phyloP scores from a whole-genome alignment of 225 moss, liverwort and hornwort species.

The Sphagnum contortum region DNA sequence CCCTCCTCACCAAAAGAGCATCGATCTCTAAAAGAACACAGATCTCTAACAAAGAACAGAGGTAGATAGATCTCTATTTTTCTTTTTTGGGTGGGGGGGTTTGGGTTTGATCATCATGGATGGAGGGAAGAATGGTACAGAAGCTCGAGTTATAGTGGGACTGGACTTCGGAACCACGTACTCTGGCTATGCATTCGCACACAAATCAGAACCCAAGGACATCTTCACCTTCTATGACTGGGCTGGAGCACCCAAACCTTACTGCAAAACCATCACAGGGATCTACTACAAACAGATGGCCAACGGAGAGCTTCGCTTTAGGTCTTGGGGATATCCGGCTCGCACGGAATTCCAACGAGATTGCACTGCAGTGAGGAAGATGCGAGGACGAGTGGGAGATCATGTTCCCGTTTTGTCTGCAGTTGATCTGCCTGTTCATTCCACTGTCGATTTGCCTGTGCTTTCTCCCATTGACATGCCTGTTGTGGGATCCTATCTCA shows the following conservation, averaged over 20 bases:
- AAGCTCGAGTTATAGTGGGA: slow-evolving; percentile 31
- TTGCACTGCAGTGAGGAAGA: background rate
- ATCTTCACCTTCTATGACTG: slow-evolving; percentile 14
- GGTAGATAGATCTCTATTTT: too few relatives aligned
- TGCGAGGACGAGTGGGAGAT: too few relatives aligned
- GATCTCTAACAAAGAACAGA: too few relatives aligned
- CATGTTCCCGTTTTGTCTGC: too few relatives aligned
- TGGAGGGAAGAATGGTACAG: background rate
- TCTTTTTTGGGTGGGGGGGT: too few relatives aligned
- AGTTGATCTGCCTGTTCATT: too few relatives aligned
- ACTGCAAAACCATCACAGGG: slow-evolving; percentile 33
- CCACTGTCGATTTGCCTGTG: too few relatives aligned
- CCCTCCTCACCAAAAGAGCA: too few relatives aligned
- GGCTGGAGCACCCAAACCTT: slow-evolving; percentile 9
- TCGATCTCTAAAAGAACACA: too few relatives aligned
- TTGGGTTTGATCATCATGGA: background rate
- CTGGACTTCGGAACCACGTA: slow-evolving; percentile 57
- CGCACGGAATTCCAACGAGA: slow-evolving; percentile 13
- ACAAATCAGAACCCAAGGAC: slow-evolving; percentile 24
- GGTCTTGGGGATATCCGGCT: slow-evolving; percentile 50
- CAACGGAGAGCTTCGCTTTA: slow-evolving; percentile 10
- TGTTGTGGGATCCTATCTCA: slow-evolving; percentile 11
- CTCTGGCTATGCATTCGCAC: slow-evolving; percentile 54
- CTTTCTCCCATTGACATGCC: background rate
- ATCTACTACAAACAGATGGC: slow-evolving; percentile 15